These are phyloP conservation scores for Gilbertella persicaria DNA, from an alignment of 371 early-diverging fungal genomes.

Conservation along the genomic window DNA sequence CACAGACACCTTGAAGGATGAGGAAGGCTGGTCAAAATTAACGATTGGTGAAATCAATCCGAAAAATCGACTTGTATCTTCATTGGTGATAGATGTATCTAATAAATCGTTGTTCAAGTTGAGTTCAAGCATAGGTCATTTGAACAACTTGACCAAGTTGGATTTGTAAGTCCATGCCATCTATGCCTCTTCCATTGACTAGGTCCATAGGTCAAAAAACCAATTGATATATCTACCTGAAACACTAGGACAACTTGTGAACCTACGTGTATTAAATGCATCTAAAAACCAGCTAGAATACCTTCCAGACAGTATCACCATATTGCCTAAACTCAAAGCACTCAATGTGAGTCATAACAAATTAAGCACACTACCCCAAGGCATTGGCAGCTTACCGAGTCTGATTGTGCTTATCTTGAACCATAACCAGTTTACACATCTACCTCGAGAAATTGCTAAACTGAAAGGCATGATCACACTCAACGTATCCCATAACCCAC, in stretches of 20 bases:
- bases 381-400: constrained; percentile 62
- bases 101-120: constrained; percentile 36
- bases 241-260: constrained; percentile 38
- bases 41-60: constrained; percentile 33
- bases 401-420: constrained; percentile 58
- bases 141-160: constrained; percentile 41
- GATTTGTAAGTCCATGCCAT: constrained; percentile 30
- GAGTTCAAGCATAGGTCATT: constrained; percentile 42
- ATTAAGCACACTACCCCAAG: constrained; percentile 60
- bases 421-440: constrained; percentile 53
- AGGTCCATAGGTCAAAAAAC: constrained; percentile 36
- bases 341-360: constrained; percentile 57
- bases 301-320: constrained; percentile 37
- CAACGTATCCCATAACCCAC: constrained; percentile 67
- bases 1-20: constrained; percentile 14
- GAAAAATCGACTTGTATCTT: constrained; percentile 19
- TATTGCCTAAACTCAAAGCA: constrained; percentile 29
- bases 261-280: constrained; percentile 32
- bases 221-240: constrained; percentile 42
- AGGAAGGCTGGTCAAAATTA: constrained; percentile 34
- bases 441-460: constrained; percentile 57
- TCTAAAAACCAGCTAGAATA: constrained; percentile 40
- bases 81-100: constrained; percentile 35
- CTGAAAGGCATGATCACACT: constrained; percentile 61
- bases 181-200: constrained; percentile 5